These are phyloP conservation scores for Bipolaris cookei DNA, from an alignment of 2,329 filamentous ascomycete species.

Conservation along the genomic window DNA sequence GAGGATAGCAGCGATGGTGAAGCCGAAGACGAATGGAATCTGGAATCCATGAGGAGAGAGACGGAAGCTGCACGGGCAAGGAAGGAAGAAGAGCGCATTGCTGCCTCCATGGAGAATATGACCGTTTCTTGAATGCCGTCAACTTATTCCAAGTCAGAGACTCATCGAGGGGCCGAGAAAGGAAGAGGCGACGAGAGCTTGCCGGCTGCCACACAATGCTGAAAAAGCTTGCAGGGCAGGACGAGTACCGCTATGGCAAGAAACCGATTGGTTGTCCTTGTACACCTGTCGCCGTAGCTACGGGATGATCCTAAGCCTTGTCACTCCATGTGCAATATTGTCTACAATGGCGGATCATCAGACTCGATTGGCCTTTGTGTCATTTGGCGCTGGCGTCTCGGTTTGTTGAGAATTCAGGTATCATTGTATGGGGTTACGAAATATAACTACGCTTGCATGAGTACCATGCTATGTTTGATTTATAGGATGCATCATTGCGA, in stretches of 20 bases:
- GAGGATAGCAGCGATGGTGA: slow-evolving; percentile 61
- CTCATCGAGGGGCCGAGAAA: neutral
- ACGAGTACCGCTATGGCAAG: slow-evolving; percentile 4
- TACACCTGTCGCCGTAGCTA: neutral
- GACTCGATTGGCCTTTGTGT: slow-evolving; percentile 9
- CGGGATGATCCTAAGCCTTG: neutral
- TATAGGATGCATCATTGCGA: neutral
- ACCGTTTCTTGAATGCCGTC: slow-evolving; percentile 25
- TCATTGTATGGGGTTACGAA: slow-evolving; percentile 9
- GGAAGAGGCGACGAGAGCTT: slow-evolving; percentile 13
- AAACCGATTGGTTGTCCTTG: slow-evolving; percentile 3
- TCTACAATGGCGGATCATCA: neutral
- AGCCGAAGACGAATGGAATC: slow-evolving; percentile 71
- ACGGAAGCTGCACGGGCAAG: slow-evolving; percentile 76
- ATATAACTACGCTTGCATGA: slow-evolving; percentile 2
- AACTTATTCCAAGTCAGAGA: neutral
- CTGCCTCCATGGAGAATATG: slow-evolving; percentile 28
- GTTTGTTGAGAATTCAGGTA: slow-evolving; percentile 3
- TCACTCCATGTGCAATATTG: neutral
- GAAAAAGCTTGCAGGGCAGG: slow-evolving; percentile 42
- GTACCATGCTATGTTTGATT: neutral
- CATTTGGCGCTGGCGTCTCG: slow-evolving; percentile 16
- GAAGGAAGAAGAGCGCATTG: slow-evolving; percentile 77
- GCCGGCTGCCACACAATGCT: slow-evolving; percentile 37
- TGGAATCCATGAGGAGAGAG: slow-evolving; percentile 81